Evolutionary conservation across 176 grass and related monocot genomes (phyloP).

Genomic region (Aechmea fasciata): DNA sequence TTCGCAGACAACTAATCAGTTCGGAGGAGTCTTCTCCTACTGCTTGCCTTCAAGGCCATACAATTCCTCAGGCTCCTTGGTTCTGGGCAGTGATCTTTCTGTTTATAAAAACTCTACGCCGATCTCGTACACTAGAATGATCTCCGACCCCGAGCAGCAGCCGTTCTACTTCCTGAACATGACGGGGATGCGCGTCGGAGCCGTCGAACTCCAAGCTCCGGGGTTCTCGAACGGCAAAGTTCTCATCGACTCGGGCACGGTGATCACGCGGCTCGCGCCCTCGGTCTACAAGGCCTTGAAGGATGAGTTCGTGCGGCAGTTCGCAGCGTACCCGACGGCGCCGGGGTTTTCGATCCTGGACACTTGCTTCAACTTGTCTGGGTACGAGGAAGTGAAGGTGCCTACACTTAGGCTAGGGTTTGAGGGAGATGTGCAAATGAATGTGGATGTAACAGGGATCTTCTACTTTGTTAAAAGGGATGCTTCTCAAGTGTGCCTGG

Average conservation of each 20-base stretch:
- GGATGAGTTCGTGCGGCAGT: conserved; percentile 61
- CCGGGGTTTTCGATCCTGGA: conserved; percentile 69
- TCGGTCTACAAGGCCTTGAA: conserved; percentile 64
- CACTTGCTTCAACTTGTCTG: conserved; percentile 72
- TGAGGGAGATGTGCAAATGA: conserved; percentile 48
- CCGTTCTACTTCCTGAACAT: conserved; percentile 92
- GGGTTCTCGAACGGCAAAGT: conserved; percentile 49
- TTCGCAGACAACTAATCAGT: conserved; percentile 37
- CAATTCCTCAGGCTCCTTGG: conserved; percentile 43
- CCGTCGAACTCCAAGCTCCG: conserved; percentile 17
- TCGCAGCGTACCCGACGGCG: conserved; percentile 35
- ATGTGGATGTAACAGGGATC: conserved; percentile 56
- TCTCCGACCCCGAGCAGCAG: conserved; percentile 54
- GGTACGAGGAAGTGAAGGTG: conserved; percentile 57
- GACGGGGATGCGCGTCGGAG: conserved; percentile 50
- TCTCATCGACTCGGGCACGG: conserved; percentile 87
- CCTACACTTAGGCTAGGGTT: conserved; percentile 50
- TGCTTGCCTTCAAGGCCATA: conserved; percentile 34
- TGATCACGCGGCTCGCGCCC: conserved; percentile 70
- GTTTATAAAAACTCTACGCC: conserved; percentile 45
- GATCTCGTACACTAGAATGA: conserved; percentile 64
- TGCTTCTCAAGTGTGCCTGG: conserved; percentile 78
- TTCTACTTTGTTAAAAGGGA: conserved; percentile 82
- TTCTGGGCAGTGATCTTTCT: conserved; percentile 36
- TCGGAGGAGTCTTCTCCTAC: conserved; percentile 68